phyloP scores from a whole-genome alignment of 495 filamentous ascomycete genomes.

The Daldinia bambusicola region DNA sequence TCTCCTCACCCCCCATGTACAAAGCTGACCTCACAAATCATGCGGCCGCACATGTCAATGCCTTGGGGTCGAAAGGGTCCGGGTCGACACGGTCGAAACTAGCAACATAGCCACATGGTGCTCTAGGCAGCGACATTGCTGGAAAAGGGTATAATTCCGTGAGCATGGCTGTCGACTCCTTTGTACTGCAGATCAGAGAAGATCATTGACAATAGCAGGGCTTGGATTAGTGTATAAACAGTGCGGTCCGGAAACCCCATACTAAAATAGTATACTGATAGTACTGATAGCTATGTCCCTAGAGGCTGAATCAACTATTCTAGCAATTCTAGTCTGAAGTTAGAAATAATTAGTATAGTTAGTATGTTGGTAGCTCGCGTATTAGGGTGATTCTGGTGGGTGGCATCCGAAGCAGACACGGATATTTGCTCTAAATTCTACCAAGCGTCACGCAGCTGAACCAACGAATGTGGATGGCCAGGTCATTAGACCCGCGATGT shows the following conservation, averaged over 20 bases:
- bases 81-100: not conserved
- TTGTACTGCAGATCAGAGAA: not conserved
- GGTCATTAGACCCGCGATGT: constrained; percentile 19
- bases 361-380: not conserved
- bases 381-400: not conserved
- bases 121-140: not conserved
- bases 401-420: constrained; percentile 17
- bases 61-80: not conserved
- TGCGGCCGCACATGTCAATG: constrained; percentile 1
- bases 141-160: not conserved
- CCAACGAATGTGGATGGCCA: constrained; percentile 17
- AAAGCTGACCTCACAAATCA: not conserved
- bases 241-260: not conserved
- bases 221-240: not conserved
- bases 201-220: not conserved
- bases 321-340: constrained; percentile 2
- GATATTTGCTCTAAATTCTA: constrained; percentile 36
- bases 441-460: constrained; percentile 34
- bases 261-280: not conserved
- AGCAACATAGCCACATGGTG: not conserved
- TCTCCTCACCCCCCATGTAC: not conserved
- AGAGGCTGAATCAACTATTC: not conserved
- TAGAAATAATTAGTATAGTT: not conserved
- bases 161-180: not conserved
- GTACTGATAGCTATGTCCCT: not conserved